A percentile compares a stretch with the other conserved stretches of the same genome.
phyloP scores from a whole-genome alignment of 2,329 filamentous ascomycete species.

The Sporothrix schenckii region DNA sequence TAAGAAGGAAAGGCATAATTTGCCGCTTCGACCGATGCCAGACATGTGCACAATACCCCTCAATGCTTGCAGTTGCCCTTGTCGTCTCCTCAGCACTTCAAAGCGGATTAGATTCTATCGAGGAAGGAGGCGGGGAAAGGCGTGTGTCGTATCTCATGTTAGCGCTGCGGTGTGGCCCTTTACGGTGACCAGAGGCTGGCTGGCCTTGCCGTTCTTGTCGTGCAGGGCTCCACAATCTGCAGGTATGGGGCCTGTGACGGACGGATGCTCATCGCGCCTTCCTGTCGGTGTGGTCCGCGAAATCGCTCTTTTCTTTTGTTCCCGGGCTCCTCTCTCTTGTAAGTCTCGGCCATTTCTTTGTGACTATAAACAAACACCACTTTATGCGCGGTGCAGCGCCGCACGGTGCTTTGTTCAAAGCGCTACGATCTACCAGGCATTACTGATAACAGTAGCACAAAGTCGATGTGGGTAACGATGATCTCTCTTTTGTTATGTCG shows the following conservation, averaged over 20 bases:
- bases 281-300: constrained; percentile 20
- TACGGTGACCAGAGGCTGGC: constrained; percentile 14
- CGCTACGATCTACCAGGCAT: constrained; percentile 11
- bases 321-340: constrained; percentile 4
- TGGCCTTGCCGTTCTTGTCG: constrained; percentile 22
- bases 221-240: constrained; percentile 18
- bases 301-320: constrained; percentile 3
- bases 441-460: constrained; percentile 11
- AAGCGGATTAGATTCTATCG: constrained; percentile 4
- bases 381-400: no score
- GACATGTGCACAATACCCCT: constrained; percentile 10
- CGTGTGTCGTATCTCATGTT: background rate
- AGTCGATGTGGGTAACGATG: constrained; percentile 11
- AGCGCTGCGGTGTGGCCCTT: constrained; percentile 7
- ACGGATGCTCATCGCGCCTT: constrained; percentile 9
- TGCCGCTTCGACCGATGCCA: constrained; percentile 6
- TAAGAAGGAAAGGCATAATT: constrained; percentile 10
- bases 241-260: background rate
- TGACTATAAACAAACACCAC: background rate
- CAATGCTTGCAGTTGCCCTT: constrained; percentile 9
- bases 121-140: constrained; percentile 20
- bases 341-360: constrained; percentile 15
- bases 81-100: constrained; percentile 3
- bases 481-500: background rate
- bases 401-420: constrained; percentile 6